These are phyloP conservation scores for Aspergillus heteromorphus DNA, from an alignment of 495 filamentous ascomycete species.

Conservation along the genomic window DNA sequence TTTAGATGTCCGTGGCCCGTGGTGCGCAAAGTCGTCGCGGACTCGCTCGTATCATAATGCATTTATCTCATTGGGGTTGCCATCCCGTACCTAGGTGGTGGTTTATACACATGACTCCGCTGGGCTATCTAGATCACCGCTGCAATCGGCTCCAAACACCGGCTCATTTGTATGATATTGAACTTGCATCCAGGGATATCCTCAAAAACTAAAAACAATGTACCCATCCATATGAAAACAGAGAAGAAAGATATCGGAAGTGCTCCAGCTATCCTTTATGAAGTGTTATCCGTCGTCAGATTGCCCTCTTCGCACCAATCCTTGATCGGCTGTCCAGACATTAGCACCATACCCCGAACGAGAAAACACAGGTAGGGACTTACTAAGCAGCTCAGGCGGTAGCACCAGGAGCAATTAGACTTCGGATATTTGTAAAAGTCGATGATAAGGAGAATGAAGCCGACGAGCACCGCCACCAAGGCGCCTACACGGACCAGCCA, in stretches of 20 bases:
- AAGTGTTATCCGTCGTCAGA: not conserved
- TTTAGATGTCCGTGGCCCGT: no score
- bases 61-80: not conserved
- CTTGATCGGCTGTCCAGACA: constrained; percentile 54
- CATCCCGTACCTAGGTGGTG: not conserved
- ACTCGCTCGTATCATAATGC: not conserved
- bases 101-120: not conserved
- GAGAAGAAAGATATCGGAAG: not conserved
- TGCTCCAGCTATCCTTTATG: not conserved
- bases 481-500: constrained; percentile 82
- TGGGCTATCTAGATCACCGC: not conserved
- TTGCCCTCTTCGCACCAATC: constrained; percentile 70
- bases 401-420: constrained; percentile 80
- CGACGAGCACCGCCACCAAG: constrained; percentile 70
- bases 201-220: not conserved
- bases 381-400: constrained; percentile 88
- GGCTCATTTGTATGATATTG: not conserved
- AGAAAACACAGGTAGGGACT: constrained; percentile 38
- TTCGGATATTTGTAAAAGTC: constrained; percentile 81
- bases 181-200: constrained; percentile 1
- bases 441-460: constrained; percentile 77
- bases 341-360: constrained; percentile 20
- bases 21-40: no score
- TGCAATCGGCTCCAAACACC: not conserved
- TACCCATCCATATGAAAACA: not conserved